Percentiles rank a stretch among this genome's conserved stretches.
These are phyloP conservation scores for Candida chauliodis DNA, from an alignment of 805 yeast species.

Conservation along the genomic window DNA sequence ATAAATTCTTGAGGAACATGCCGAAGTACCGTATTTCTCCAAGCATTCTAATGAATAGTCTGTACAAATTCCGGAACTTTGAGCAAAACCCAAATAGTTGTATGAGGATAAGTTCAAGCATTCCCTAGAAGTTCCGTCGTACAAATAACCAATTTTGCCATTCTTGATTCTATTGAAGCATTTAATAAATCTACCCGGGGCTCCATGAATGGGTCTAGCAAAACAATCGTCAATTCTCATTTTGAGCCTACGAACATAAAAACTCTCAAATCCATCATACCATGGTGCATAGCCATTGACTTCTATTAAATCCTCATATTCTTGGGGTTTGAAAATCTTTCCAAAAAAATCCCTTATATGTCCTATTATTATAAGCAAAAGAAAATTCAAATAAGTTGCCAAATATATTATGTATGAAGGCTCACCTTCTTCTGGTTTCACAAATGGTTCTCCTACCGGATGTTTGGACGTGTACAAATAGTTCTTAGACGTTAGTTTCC, in stretches of 20 bases:
- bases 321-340: slow-evolving; percentile 62
- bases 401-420: slow-evolving; percentile 81
- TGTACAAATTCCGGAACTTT: slow-evolving; percentile 88
- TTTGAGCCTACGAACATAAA: slow-evolving; percentile 89
- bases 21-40: slow-evolving; percentile 69
- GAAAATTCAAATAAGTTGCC: slow-evolving; percentile 80
- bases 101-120: slow-evolving; percentile 87
- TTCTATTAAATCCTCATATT: slow-evolving; percentile 64
- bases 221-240: slow-evolving; percentile 91
- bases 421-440: slow-evolving; percentile 69
- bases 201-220: slow-evolving; percentile 94
- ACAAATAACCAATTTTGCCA: slow-evolving; percentile 63
- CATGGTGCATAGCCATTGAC: slow-evolving; percentile 93
- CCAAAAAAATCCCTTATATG: slow-evolving; percentile 89
- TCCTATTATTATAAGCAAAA: slow-evolving; percentile 82
- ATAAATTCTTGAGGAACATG: slow-evolving; percentile 71
- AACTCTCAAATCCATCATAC: slow-evolving; percentile 89
- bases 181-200: slow-evolving; percentile 87
- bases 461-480: slow-evolving; percentile 61
- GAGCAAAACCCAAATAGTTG: slow-evolving; percentile 96
- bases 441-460: slow-evolving; percentile 54
- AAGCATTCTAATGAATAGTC: slow-evolving; percentile 65
- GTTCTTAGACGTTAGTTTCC: slow-evolving; percentile 60
- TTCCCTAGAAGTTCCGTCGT: slow-evolving; percentile 71
- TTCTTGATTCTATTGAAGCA: slow-evolving; percentile 76